Base-by-base conservation (phyloP, 192 early-diverging fungal genomes). In the Rhizophagus clarus region DNA sequence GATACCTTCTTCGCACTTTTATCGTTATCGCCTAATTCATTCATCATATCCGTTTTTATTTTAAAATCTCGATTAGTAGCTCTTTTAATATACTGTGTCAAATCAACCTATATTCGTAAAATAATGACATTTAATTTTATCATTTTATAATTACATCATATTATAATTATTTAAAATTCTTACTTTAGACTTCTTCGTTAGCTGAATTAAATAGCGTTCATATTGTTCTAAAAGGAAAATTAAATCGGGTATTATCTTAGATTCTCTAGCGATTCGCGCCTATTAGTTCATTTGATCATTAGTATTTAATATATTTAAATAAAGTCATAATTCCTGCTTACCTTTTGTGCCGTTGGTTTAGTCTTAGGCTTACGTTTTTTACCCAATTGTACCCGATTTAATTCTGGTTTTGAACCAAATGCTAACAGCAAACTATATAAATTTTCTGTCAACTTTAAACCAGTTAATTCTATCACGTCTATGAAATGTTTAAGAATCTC, bases 31-130 rank as follows among this genome's bases (percentile, higher is more conserved):
- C 84, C 81, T 12, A 77, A 29, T 47, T 85, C 84, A 14, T 83
- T 83, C 61, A 87, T 86, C 15, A 81, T 74, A 62, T 84, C 85
- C 67, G 84, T 82, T 31, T 92, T 84, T 74, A 96, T 94, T 62
- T 85, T 87, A 63, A 96, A 96, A 66, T 96, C 95, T 45, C 93
- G 85, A 2, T 92, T 91, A 1, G 93, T 95, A 80, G 94, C 93
- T 28, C 93, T 85, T 76, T 93, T 91, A 80, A 95, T 87, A 73
- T 93, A 91, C 63, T 94, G 91, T 40, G 92, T 92, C 60, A 96
- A 69, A 61, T 94, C 87, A 0, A 81, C 40, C 85, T 87, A 24
- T 6, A 22, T 12, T 14, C 26, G 15, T 17, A 28, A 29, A 42
- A 14, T 34, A 32, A 32, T 37, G 8, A 9, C 4, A 42, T 64